phyloP scores from a whole-genome alignment of 2,329 filamentous ascomycete species.

The Chaetomium globosum region DNA sequence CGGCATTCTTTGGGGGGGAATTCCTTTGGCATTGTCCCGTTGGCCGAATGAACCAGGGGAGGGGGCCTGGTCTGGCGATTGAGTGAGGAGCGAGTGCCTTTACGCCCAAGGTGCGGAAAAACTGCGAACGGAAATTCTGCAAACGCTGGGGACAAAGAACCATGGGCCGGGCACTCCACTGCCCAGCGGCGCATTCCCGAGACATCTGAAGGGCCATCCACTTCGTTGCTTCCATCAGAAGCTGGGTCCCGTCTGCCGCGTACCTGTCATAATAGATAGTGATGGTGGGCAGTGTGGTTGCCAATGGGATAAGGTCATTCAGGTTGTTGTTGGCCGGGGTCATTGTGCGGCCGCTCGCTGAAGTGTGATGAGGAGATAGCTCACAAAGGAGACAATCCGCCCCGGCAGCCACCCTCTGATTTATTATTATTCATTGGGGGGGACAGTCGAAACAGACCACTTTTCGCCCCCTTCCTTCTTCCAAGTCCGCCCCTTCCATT shows the following conservation, averaged over 20 bases:
- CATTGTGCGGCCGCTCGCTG: conserved; percentile 34
- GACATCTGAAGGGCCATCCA: conserved; percentile 36
- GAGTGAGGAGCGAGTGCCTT: conserved; percentile 6
- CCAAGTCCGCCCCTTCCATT: conserved; percentile 4
- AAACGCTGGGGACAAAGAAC: conserved; percentile 38
- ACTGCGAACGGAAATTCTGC: conserved; percentile 40
- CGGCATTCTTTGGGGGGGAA: conserved; percentile 27
- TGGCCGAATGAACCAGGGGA: conserved; percentile 27
- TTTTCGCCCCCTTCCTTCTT: conserved; percentile 16
- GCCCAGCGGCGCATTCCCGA: conserved; percentile 47
- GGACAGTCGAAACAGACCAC: conserved; percentile 15
- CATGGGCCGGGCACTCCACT: conserved; percentile 32
- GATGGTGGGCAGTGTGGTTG: conserved; percentile 16
- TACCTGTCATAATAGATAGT: conserved; percentile 33
- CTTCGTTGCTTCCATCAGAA: not conserved
- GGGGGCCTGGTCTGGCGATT: conserved; percentile 24
- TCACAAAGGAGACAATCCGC: conserved; percentile 42
- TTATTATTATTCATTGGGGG: conserved; percentile 28
- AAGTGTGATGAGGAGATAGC: conserved; percentile 20
- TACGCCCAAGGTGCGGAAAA: not conserved
- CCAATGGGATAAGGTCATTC: conserved; percentile 35
- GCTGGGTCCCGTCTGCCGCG: conserved; percentile 24
- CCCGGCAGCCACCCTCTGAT: conserved; percentile 25
- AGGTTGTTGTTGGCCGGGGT: conserved; percentile 28
- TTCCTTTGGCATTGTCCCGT: conserved; percentile 38